Conservation (phyloP, 495 filamentous ascomycete genomes). For the Hypoxylon subgilvum region DNA sequence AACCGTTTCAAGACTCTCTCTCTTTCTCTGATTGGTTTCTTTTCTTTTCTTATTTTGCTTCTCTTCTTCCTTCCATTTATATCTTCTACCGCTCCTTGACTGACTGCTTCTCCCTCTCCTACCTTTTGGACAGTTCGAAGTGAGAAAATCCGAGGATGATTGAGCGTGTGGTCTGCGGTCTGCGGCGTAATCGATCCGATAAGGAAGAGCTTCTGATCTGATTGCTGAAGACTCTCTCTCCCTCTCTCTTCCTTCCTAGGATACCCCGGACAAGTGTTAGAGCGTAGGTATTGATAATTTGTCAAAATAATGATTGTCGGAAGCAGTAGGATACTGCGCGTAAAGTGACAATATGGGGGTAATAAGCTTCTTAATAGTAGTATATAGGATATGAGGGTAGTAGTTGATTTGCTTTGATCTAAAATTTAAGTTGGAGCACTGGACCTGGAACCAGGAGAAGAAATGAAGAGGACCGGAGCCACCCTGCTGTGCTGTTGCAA, state of each 20-base stretch:
- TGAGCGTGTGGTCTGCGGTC: not conserved
- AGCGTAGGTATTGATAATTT: constrained; percentile 3
- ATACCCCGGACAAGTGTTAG: constrained; percentile 6
- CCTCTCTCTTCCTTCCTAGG: constrained; percentile 4
- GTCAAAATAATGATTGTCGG: constrained; percentile 4
- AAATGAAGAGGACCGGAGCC: not conserved
- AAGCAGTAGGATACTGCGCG: not conserved
- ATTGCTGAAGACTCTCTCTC: not conserved
- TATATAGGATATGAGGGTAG: too few species aligned
- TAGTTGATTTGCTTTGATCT: constrained; percentile 3
- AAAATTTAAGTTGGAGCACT: constrained; percentile 2
- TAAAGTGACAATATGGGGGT: not conserved
- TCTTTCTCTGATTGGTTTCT: not conserved
- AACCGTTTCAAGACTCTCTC: too few species aligned
- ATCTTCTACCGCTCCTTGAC: not conserved
- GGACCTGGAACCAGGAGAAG: not conserved
- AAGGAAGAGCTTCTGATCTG: constrained; percentile 4
- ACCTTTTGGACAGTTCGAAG: too few species aligned
- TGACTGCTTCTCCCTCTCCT: too few species aligned
- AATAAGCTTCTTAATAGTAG: too few species aligned
- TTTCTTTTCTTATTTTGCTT: not conserved
- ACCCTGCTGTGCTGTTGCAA: too few species aligned
- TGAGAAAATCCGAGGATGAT: too few species aligned
- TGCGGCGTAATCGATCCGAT: constrained; percentile 7
- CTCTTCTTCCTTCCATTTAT: too few species aligned